These are phyloP conservation scores for Sporothrix protearum DNA, from an alignment of 2,329 filamentous ascomycete species.

Conservation along the genomic window DNA sequence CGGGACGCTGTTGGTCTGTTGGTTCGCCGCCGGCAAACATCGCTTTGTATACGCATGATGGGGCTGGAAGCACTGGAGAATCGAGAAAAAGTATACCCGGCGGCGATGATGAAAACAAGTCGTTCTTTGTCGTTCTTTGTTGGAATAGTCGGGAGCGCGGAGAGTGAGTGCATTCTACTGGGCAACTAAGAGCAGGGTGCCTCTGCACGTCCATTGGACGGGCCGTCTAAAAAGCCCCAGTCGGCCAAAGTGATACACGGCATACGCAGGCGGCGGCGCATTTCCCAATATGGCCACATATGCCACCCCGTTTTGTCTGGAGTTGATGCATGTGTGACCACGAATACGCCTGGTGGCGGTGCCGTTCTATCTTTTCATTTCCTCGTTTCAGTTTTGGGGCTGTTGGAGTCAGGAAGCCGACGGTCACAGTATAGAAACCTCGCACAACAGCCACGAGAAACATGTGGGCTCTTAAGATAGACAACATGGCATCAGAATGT, in stretches of 20 bases:
- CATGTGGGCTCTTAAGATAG: background rate
- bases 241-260: background rate
- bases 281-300: background rate
- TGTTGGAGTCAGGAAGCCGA: background rate
- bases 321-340: background rate
- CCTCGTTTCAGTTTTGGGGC: background rate
- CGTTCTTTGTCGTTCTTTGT: background rate
- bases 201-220: background rate
- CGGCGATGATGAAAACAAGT: background rate
- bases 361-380: background rate
- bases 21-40: background rate
- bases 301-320: background rate
- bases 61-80: background rate
- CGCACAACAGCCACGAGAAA: slow-evolving; percentile 2
- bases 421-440: background rate
- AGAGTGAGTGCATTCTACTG: no score
- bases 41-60: background rate
- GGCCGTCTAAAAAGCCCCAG: background rate
- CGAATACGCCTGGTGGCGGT: background rate
- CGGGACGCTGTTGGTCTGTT: background rate
- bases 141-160: background rate
- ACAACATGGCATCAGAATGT: slow-evolving; percentile 12
- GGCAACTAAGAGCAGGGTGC: background rate
- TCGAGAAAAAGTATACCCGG: background rate
- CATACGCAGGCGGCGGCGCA: background rate